phyloP scores from a whole-genome alignment of 352 stramenopile species.

The Phytophthora sp. region DNA sequence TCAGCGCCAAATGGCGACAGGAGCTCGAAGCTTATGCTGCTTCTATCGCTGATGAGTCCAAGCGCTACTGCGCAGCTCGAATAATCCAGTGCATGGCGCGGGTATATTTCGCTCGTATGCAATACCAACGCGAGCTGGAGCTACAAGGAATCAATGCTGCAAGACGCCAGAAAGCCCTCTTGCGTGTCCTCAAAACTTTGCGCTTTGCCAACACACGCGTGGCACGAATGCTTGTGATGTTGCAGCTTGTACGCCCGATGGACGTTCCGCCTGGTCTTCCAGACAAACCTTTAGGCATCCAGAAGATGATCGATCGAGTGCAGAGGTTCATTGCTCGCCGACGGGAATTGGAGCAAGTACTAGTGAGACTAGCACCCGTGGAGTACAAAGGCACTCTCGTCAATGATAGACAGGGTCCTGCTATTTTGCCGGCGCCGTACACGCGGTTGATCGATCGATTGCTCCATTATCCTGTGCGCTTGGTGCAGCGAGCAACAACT shows the following conservation, averaged over 20 bases:
- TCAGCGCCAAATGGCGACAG: slow-evolving; percentile 56
- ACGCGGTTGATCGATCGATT: slow-evolving; percentile 65
- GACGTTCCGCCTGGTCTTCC: slow-evolving; percentile 54
- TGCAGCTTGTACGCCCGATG: slow-evolving; percentile 67
- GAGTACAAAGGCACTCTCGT: slow-evolving; percentile 51
- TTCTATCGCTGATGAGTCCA: slow-evolving; percentile 68
- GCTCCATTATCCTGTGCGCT: slow-evolving; percentile 67
- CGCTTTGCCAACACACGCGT: slow-evolving; percentile 71
- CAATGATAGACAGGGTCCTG: slow-evolving; percentile 10
- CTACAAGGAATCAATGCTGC: slow-evolving; percentile 69
- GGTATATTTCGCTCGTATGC: slow-evolving; percentile 69
- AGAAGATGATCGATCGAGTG: slow-evolving; percentile 62
- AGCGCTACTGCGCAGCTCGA: slow-evolving; percentile 65
- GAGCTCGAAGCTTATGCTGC: slow-evolving; percentile 69
- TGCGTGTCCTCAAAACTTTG: slow-evolving; percentile 58
- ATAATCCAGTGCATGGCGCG: slow-evolving; percentile 78
- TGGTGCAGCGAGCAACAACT: slow-evolving; percentile 55
- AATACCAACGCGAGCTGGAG: slow-evolving; percentile 71
- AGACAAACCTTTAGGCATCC: slow-evolving; percentile 67
- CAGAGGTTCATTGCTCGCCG: slow-evolving; percentile 54
- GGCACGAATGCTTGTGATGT: slow-evolving; percentile 65
- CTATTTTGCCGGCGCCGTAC: slow-evolving; percentile 60
- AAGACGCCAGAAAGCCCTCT: slow-evolving; percentile 58
- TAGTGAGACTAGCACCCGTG: slow-evolving; percentile 53
- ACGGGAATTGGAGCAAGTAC: slow-evolving; percentile 58